Conservation (phyloP, 495 filamentous ascomycete species). For the Acidiella bohemica region DNA sequence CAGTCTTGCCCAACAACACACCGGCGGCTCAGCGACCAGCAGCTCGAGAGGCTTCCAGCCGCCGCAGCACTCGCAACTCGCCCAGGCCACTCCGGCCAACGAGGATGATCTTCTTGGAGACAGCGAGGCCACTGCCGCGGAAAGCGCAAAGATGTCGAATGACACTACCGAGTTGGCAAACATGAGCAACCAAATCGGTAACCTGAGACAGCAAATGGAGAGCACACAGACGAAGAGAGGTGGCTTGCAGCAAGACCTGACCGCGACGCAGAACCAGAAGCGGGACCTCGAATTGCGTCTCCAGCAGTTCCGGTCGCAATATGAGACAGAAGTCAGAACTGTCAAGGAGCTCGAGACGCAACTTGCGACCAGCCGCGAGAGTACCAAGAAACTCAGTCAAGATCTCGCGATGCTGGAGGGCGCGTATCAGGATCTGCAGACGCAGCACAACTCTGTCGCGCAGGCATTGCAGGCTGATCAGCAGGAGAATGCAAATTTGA, state of each 20-base stretch:
- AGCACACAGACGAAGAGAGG: slow-evolving; percentile 70
- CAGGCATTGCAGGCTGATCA: slow-evolving; percentile 72
- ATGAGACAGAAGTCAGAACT: slow-evolving; percentile 82
- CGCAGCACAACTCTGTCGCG: slow-evolving; percentile 62
- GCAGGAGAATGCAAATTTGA: slow-evolving; percentile 71
- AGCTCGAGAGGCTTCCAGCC: slow-evolving; percentile 26
- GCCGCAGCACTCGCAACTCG: slow-evolving; percentile 28
- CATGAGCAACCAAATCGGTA: slow-evolving; percentile 85
- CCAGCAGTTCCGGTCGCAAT: slow-evolving; percentile 67
- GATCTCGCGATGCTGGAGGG: slow-evolving; percentile 74
- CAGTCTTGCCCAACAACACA: slow-evolving; percentile 60
- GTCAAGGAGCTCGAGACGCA: slow-evolving; percentile 76
- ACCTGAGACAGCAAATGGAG: slow-evolving; percentile 82
- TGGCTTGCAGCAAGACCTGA: slow-evolving; percentile 64
- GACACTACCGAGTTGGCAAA: slow-evolving; percentile 94
- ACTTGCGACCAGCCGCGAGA: slow-evolving; percentile 56
- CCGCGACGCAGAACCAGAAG: slow-evolving; percentile 69
- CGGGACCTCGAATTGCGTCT: slow-evolving; percentile 80
- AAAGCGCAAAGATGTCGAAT: slow-evolving; percentile 69
- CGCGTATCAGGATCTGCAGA: slow-evolving; percentile 68
- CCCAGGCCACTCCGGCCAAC: slow-evolving; percentile 19
- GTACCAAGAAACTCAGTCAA: slow-evolving; percentile 67
- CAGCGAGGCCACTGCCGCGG: slow-evolving; percentile 59
- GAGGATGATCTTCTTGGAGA: slow-evolving; percentile 91
- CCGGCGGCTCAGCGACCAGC: slow-evolving; percentile 52